phyloP scores from a whole-genome alignment of 148 eudicot genomes.

The Chenopodium suecicum region DNA sequence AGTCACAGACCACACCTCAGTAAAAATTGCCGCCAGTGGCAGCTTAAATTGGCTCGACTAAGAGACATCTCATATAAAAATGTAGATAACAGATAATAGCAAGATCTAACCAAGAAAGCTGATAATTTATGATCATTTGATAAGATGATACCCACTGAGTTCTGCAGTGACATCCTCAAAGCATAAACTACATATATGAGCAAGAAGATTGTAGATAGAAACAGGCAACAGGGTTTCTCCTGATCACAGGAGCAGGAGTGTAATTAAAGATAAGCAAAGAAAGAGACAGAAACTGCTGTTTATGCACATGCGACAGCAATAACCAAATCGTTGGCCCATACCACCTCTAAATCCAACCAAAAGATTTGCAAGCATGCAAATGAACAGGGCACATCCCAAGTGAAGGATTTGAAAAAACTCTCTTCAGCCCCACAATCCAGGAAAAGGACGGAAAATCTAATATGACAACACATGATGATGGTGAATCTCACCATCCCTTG shows the following conservation, averaged over 20 bases:
- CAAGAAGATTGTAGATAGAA: conserved; percentile 18
- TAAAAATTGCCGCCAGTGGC: background rate
- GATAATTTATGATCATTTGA: background rate
- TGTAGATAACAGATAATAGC: background rate
- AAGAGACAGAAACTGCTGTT: conserved; percentile 26
- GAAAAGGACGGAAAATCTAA: conserved; percentile 30
- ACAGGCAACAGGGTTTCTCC: conserved; percentile 1
- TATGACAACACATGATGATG: conserved; percentile 23
- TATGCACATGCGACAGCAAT: conserved; percentile 17
- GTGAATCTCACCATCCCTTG: conserved; percentile 20
- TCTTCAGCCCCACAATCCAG: conserved; percentile 27
- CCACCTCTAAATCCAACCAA: conserved; percentile 28
- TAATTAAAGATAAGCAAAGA: conserved; percentile 23
- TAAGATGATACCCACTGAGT: background rate
- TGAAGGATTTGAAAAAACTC: conserved; percentile 18
- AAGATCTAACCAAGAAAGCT: background rate
- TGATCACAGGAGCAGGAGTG: conserved; percentile 5
- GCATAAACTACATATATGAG: conserved; percentile 8
- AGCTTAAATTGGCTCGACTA: conserved; percentile 1
- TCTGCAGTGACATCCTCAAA: background rate
- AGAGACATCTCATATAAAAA: background rate
- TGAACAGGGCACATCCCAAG: conserved; percentile 22
- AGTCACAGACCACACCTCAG: background rate
- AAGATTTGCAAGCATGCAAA: conserved; percentile 27
- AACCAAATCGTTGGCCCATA: conserved; percentile 19